Conservation (phyloP, 2,329 filamentous ascomycete genomes). For the Venturia nashicola region DNA sequence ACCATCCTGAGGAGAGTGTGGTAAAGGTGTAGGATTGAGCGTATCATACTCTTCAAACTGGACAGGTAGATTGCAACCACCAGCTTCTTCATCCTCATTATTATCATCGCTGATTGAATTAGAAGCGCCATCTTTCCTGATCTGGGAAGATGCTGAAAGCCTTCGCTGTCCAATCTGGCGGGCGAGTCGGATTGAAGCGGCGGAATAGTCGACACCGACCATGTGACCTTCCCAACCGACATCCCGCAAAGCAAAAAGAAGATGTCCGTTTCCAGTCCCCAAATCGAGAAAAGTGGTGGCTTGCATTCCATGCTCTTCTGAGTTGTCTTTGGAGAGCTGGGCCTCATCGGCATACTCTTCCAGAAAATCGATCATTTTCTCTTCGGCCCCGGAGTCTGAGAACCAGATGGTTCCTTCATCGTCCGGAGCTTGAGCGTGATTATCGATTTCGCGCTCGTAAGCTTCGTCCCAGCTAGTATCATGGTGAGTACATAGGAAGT, state of each 20-base stretch:
- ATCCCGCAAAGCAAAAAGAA: conserved; percentile 70
- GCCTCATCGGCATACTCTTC: conserved; percentile 38
- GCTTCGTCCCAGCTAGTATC: conserved; percentile 42
- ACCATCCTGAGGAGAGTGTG: conserved; percentile 9
- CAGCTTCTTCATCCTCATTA: conserved; percentile 12
- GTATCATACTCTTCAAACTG: conserved; percentile 8
- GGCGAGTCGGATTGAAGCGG: conserved; percentile 62
- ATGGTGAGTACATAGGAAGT: background rate
- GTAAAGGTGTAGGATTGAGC: conserved; percentile 2
- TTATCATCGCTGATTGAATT: conserved; percentile 18
- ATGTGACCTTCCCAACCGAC: conserved; percentile 56
- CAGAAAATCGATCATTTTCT: conserved; percentile 59
- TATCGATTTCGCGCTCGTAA: conserved; percentile 58
- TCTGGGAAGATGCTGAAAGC: background rate
- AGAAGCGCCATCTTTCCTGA: background rate
- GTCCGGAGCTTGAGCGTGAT: conserved; percentile 57
- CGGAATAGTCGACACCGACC: conserved; percentile 82
- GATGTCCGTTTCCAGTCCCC: conserved; percentile 85
- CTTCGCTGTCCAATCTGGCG: conserved; percentile 37
- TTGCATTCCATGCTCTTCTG: conserved; percentile 10
- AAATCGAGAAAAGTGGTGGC: conserved; percentile 63
- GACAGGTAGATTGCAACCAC: background rate
- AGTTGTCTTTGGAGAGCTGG: conserved; percentile 27
- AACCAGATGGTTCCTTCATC: conserved; percentile 95
- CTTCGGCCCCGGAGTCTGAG: conserved; percentile 78